phyloP scores from a whole-genome alignment of 768 basidiomycete species.

The Kwoniella shandongensis region DNA sequence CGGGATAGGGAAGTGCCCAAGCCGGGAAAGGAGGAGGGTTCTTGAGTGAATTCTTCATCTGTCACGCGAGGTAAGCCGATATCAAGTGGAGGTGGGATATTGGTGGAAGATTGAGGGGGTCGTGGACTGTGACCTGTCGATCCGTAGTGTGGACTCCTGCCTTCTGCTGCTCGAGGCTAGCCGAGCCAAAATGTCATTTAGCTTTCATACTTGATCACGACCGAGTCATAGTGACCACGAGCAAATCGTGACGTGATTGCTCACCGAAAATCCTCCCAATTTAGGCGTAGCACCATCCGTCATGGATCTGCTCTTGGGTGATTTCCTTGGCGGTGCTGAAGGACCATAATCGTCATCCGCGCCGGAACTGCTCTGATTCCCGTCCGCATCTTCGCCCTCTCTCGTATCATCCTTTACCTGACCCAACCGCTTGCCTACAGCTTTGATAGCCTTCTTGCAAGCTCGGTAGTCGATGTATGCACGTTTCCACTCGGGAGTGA shows the following conservation, averaged over 20 bases:
- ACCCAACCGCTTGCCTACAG: constrained; percentile 35
- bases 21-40: too few relatives aligned
- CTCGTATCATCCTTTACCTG: constrained; percentile 17
- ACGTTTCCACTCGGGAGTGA: constrained; percentile 53
- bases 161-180: constrained; percentile 16
- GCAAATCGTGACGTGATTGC: neutral
- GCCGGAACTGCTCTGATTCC: constrained; percentile 61
- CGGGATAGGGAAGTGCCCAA: too few relatives aligned
- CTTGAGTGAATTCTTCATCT: too few relatives aligned
- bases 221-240: constrained; percentile 1
- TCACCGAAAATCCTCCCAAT: constrained; percentile 9
- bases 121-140: constrained; percentile 25
- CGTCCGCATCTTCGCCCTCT: constrained; percentile 1
- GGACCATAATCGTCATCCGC: constrained; percentile 60
- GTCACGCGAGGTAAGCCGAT: constrained; percentile 27
- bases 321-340: constrained; percentile 29
- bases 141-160: constrained; percentile 18
- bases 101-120: neutral
- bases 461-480: constrained; percentile 53
- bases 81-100: constrained; percentile 34
- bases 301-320: constrained; percentile 10
- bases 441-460: constrained; percentile 53
- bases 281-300: constrained; percentile 10
- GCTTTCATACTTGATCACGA: too few relatives aligned
- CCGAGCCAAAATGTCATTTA: too few relatives aligned